These are phyloP conservation scores for Colletotrichum coccodes DNA, from an alignment of 2,329 filamentous ascomycete species.

Conservation along the genomic window DNA sequence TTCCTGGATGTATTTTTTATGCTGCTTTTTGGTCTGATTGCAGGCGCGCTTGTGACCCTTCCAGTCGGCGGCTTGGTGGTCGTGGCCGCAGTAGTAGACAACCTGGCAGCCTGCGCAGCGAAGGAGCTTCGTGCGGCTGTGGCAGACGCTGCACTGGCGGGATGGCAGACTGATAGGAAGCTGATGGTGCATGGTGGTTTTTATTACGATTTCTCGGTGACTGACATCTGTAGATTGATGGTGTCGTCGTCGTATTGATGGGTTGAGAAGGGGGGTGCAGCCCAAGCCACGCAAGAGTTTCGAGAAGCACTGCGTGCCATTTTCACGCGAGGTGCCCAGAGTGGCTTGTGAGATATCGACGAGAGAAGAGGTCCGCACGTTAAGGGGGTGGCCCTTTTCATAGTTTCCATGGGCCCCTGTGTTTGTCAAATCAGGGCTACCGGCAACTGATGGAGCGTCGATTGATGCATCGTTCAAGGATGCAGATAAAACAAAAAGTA, in stretches of 20 bases:
- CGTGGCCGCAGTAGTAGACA: conserved; percentile 55
- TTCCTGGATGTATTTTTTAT: conserved; percentile 42
- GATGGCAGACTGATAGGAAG: not conserved
- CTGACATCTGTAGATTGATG: not conserved
- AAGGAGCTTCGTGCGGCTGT: conserved; percentile 37
- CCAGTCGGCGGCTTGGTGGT: conserved; percentile 53
- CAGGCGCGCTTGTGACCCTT: conserved; percentile 52
- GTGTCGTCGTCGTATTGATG: not conserved
- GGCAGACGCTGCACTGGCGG: not conserved
- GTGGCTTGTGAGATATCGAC: not conserved
- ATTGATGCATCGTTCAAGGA: too few relatives aligned
- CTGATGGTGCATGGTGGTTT: not conserved
- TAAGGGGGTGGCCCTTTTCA: not conserved
- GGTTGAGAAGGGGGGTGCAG: not conserved
- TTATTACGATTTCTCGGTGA: not conserved
- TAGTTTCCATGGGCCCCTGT: too few relatives aligned
- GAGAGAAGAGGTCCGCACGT: not conserved
- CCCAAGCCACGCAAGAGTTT: not conserved
- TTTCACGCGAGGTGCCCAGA: not conserved
- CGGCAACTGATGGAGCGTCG: too few relatives aligned
- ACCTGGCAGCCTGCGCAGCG: conserved; percentile 54
- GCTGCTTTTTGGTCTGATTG: conserved; percentile 45
- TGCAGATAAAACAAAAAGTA: too few relatives aligned
- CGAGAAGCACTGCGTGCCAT: not conserved
- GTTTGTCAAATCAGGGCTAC: too few relatives aligned